Evolutionary conservation across 345 rosid species (phyloP).

Genomic region (Linum trigynum): DNA sequence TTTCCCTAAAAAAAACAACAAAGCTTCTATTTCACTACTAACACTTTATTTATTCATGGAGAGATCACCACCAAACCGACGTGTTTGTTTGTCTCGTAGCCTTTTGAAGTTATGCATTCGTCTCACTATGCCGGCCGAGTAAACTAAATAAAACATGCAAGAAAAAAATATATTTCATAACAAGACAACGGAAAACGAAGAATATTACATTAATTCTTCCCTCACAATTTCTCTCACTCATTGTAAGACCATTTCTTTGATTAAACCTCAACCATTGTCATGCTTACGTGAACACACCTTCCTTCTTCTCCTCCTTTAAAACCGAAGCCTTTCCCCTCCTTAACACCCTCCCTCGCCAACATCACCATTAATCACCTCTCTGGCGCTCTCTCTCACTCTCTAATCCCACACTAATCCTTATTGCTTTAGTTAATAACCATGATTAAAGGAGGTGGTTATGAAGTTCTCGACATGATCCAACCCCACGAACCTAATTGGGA

Average conservation of each 20-base stretch:
- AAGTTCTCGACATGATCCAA: conserved; percentile 34
- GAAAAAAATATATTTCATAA: too few species aligned
- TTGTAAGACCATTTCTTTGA: conserved; percentile 25
- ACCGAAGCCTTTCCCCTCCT: conserved; percentile 12
- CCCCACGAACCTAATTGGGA: conserved; percentile 32
- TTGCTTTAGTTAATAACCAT: too few species aligned
- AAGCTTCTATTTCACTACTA: background rate
- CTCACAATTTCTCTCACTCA: too few species aligned
- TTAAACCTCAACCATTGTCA: conserved; percentile 11
- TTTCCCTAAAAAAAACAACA: background rate
- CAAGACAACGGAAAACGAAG: background rate
- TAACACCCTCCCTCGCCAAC: conserved; percentile 20
- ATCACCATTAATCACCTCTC: background rate
- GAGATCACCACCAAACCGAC: conserved; percentile 38
- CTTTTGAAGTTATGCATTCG: conserved; percentile 23
- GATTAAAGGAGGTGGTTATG: conserved; percentile 37
- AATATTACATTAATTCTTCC: too few species aligned
- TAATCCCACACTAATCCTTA: background rate
- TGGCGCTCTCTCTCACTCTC: background rate
- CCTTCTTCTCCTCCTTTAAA: conserved; percentile 16
- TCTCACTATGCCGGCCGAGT: conserved; percentile 54
- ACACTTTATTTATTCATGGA: background rate
- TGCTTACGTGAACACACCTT: background rate
- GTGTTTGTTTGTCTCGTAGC: conserved; percentile 31
- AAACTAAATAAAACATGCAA: conserved; percentile 2